Evolutionary conservation across 2,329 filamentous ascomycete genomes (phyloP), one percentile per base, ranked within the genome.

Genomic region (Dactylonectria macrodidyma): DNA sequence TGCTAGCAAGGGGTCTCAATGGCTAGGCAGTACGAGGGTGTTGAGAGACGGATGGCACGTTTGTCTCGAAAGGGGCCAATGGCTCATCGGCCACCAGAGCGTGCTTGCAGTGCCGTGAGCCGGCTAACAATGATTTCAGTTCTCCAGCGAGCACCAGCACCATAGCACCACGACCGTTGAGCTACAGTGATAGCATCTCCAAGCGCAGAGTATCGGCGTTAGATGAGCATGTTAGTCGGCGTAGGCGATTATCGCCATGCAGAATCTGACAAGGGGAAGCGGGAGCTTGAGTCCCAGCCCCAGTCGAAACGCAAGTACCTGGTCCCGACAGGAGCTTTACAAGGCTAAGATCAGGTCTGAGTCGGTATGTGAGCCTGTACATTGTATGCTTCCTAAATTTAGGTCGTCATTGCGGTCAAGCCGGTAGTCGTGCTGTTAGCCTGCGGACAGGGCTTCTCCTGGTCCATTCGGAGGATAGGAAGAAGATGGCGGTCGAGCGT

Each of bases 31-130:
- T n/a, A 48, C 51, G 46, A 50, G 24, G 52, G 46, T 57, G 46
- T 58, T 58, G 61, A 51, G 6, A 41, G 52, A 46, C 52, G 60
- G 60, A n/a, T 44, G 38, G 16, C 11, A 3, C n/a, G 8, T n/a
- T 10, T 44, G 41, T 44, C 41, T 44, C 41, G 41, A 14, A 16
- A n/a, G 41, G 16, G 3, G 14, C 41, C 41, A 14, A n/a, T 3
- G n/a, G 41, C 7, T 14, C 41, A 44, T 44, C 14, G 41, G 41
- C 41, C 16, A 14, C 14, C 41, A 6, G 16, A 44, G 41, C n/a
- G 41, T 14, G 41, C 16, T 6, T 44, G 41, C 14, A 44, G 41
- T 44, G 41, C 41, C 41, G 41, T 44, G 14, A 44, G 41, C 41
- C 41, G 41, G n/a, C 41, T n/a, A 14, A n/a, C 1, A 44, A 44